Evolutionary conservation across 139 green algal species (phyloP), one percentile per base, ranked within the genome.

Genomic region (Edaphochlamys debaryana): DNA sequence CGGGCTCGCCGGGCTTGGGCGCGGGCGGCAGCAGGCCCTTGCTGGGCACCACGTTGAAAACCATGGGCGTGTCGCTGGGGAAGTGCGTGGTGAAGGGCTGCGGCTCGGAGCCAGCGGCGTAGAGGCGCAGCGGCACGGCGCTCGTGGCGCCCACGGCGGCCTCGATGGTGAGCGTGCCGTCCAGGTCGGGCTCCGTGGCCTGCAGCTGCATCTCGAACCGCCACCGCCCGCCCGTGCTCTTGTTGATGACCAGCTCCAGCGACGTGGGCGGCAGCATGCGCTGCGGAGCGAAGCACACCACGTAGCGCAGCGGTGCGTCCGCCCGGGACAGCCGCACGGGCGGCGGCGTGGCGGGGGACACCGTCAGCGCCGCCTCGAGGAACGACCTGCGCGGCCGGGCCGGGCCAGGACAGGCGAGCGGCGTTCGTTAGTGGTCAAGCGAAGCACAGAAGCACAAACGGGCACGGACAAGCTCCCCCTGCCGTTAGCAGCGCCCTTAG

Each of bases 131-230:
- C 0, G 81, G 82, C 20, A 85, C 29, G 30, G 29, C 45, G 40
- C 56, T 45, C 23, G 79, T 88, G 50, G 70, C 38, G 42, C 85
- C 86, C 82, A 93, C 85, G n/a, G 79, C 52, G 0, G 91, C 87
- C 71, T 93, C 89, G 32, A 94, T 42, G 13, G 76, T 69, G 0
- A 94, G 38, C 23, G 52, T 74, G 69, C 89, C 91, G 64, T 93
- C 87, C 36, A 88, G 69, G 32, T 92, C 88, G 36, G 89, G 81
- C 58, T 91, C 89, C 9, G 79, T 87, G 34, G 86, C 88, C 69
- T 88, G 81, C 37, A 92, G 78, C 67, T 93, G 84, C 76, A 95
- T 54, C 45, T 90, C 87, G 67, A 95, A 95, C 17, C 90, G 78
- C 92, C 92, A 95, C 19, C 92, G 54, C 9, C 92, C 92, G 3